These are phyloP conservation scores for Leccinum fibrillosum DNA, from an alignment of 768 basidiomycete genomes.

Conservation along the genomic window DNA sequence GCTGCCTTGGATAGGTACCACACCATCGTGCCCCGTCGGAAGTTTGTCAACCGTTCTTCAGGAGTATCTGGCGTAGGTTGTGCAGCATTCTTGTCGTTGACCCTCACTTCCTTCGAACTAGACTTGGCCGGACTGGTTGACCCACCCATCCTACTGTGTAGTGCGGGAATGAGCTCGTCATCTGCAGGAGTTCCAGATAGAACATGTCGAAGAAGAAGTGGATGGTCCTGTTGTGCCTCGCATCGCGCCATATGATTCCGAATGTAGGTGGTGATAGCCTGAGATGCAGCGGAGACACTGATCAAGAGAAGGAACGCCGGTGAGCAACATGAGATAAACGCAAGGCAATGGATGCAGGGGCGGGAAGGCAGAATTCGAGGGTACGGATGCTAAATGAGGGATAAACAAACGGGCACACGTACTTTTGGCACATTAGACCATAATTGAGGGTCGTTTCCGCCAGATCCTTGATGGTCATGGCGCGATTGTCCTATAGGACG, in stretches of 20 bases:
- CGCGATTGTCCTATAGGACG: constrained; percentile 61
- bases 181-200: constrained; percentile 71
- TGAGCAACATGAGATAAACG: constrained; percentile 15
- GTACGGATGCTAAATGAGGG: constrained; percentile 8
- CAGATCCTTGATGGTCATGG: constrained; percentile 85
- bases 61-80: constrained; percentile 2
- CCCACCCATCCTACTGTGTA: constrained; percentile 68
- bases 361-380: constrained; percentile 6
- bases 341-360: constrained; percentile 5
- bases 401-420: constrained; percentile 26
- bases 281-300: constrained; percentile 74
- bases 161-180: constrained; percentile 70
- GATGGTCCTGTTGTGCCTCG: constrained; percentile 66
- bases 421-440: constrained; percentile 78
- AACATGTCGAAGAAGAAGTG: constrained; percentile 67
- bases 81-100: constrained; percentile 27
- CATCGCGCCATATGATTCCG: constrained; percentile 71
- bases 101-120: constrained; percentile 9
- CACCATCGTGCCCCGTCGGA: constrained; percentile 73
- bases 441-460: constrained; percentile 63
- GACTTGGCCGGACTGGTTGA: constrained; percentile 43
- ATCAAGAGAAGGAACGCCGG: not conserved
- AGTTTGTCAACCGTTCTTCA: constrained; percentile 57
- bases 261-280: constrained; percentile 82
- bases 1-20: constrained; percentile 79